A percentile compares a stretch with the other conserved stretches of the same genome.
These are phyloP conservation scores for Clarireedia monteithiana DNA, from an alignment of 2,329 filamentous ascomycete genomes.

Conservation along the genomic window DNA sequence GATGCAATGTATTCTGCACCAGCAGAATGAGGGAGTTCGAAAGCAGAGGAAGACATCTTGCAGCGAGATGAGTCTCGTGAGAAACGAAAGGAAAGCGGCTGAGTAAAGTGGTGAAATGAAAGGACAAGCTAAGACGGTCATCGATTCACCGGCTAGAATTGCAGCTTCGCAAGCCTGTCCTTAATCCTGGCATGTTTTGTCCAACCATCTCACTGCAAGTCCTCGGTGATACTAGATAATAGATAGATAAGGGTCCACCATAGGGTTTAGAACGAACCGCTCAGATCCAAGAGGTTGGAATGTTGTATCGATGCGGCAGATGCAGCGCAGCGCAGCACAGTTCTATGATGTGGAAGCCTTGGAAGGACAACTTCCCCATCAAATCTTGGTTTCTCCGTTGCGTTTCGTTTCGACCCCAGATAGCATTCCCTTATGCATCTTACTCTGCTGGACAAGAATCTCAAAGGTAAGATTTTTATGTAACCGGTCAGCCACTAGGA, in stretches of 20 bases:
- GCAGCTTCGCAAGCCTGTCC: not conserved
- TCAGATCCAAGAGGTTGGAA: not conserved
- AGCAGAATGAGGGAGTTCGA: slow-evolving; percentile 15
- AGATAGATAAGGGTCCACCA: not conserved
- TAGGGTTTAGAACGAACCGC: not conserved
- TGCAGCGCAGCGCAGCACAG: not conserved
- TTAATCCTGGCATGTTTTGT: not conserved
- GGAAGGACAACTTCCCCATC: not conserved
- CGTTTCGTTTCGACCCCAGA: too few relatives aligned
- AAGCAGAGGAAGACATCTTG: slow-evolving; percentile 18
- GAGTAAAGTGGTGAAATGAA: not conserved
- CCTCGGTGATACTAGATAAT: not conserved
- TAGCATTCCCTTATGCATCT: too few relatives aligned
- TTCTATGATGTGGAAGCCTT: not conserved
- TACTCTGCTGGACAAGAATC: too few relatives aligned
- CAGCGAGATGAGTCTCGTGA: not conserved
- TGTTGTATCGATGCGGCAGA: too few relatives aligned
- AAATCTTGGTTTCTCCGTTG: too few relatives aligned
- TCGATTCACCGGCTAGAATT: not conserved
- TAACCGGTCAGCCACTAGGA: not conserved
- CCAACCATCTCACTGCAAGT: not conserved
- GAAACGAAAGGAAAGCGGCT: not conserved
- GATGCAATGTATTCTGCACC: slow-evolving; percentile 13
- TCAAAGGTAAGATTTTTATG: not conserved
- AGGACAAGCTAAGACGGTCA: not conserved